Base-by-base conservation (phyloP, 202 grass and related monocot genomes). In the Setaria viridis region DNA sequence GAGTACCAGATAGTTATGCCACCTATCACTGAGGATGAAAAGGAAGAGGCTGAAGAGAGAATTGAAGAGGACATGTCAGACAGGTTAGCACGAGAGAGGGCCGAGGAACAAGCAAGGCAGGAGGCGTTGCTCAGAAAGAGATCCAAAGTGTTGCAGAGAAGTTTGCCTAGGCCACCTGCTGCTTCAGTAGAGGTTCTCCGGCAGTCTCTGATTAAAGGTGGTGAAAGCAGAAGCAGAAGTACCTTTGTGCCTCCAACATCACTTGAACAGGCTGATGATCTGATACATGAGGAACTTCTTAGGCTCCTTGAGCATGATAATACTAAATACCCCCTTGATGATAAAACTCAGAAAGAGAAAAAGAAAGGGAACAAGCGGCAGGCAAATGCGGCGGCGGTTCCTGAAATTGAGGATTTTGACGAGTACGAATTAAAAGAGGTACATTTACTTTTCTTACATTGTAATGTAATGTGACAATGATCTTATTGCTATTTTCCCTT, bases 1-100 rank as follows among this genome's bases (percentile, higher is more conserved):
- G 94, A 97, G 87, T 97, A 97, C 72, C 92, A 97, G 69, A 92
- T 97, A 84, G 88, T 94, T 79, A 87, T 94, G 67, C 95, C 91
- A 81, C 81, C 90, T 30, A 82, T 91, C 77, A 83, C 89, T 6
- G 94, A 97, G 69, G 93, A 95, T 32, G 90, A 92, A 65, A 58
- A 74, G 25, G 89, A 86, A 83, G 90, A 94, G 62, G 20, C 56
- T 51, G 90, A 91, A 89, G 91, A 93, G 58, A 88, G 86, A 70
- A 89, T 93, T 53, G 95, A 95, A 80, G 93, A 93, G 67, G 93
- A 98, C 35, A 98, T 98, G 93, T 91, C 91, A 55, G 91, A 93
- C 55, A 90, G 43, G 80, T 70, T 90, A 72, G 90, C 91, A 37
- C 87, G 92, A 84, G 82, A 93, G 71, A 93, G 73, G 86, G 92